Evolutionary conservation across 768 basidiomycete species (phyloP).

Genomic region (Russula sp.): DNA sequence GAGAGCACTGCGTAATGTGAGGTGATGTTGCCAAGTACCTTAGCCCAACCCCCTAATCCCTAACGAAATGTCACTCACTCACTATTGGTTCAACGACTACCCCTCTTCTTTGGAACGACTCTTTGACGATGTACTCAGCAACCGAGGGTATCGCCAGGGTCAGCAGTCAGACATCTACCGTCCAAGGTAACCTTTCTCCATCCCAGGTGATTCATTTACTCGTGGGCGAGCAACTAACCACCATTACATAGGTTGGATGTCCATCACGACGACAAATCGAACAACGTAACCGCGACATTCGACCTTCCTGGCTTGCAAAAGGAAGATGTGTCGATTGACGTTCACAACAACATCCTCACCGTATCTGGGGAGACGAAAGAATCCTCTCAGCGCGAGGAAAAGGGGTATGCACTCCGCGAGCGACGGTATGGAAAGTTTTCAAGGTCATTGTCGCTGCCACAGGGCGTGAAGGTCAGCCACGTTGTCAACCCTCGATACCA

Average conservation of each 20-base stretch:
- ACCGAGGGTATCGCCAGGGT: constrained; percentile 18
- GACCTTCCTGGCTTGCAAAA: constrained; percentile 51
- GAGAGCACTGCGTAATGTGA: background rate
- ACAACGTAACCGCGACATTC: constrained; percentile 46
- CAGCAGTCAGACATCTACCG: constrained; percentile 13
- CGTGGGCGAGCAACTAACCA: background rate
- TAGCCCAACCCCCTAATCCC: background rate
- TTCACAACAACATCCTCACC: constrained; percentile 42
- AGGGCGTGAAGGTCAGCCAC: constrained; percentile 21
- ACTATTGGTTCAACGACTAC: constrained; percentile 34
- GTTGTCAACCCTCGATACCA: background rate
- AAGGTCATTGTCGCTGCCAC: constrained; percentile 23
- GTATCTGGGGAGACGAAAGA: constrained; percentile 43
- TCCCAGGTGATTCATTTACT: background rate
- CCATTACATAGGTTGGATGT: constrained; percentile 41
- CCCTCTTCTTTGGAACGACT: constrained; percentile 37
- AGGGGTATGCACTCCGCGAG: constrained; percentile 31
- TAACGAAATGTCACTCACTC: constrained; percentile 28
- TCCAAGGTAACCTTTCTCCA: constrained; percentile 6
- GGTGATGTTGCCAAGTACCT: background rate
- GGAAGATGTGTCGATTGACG: constrained; percentile 45
- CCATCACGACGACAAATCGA: constrained; percentile 40
- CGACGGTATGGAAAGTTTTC: constrained; percentile 28
- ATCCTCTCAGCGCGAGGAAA: constrained; percentile 30
- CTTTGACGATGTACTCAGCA: constrained; percentile 34